phyloP scores from a whole-genome alignment of 768 basidiomycete species.

The Lentinula sp. region DNA sequence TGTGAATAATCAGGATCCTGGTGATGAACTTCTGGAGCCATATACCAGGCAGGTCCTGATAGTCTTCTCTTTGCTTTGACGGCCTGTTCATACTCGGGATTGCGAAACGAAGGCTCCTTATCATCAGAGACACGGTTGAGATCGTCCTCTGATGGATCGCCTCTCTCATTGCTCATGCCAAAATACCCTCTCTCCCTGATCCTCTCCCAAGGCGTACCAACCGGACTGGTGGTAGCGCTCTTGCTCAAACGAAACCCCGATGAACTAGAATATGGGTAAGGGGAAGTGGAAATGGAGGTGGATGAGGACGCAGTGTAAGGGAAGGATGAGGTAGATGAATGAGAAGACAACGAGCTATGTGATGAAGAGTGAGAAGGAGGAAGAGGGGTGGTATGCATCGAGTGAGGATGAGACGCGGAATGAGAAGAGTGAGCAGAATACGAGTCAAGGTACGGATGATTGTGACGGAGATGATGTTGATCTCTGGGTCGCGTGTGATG shows the following conservation, averaged over 20 bases:
- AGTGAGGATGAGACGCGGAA: background rate
- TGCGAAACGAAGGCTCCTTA: background rate
- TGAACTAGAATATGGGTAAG: background rate
- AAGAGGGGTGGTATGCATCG: background rate
- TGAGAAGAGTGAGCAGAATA: background rate
- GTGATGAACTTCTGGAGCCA: background rate
- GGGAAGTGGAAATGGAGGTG: slow-evolving; percentile 7
- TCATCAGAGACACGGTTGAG: background rate
- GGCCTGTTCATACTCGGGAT: background rate
- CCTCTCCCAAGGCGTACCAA: slow-evolving; percentile 30
- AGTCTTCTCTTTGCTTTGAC: background rate
- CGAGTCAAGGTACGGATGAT: background rate
- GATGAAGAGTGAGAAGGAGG: slow-evolving; percentile 2
- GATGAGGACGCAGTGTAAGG: slow-evolving; percentile 13
- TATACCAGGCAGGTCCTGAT: slow-evolving; percentile 3
- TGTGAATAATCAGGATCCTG: background rate
- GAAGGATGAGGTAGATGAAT: slow-evolving; percentile 2
- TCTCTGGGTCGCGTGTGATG: slow-evolving; percentile 1
- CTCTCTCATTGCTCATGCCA: slow-evolving; percentile 31
- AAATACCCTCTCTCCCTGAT: slow-evolving; percentile 35
- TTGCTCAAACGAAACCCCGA: slow-evolving; percentile 35
- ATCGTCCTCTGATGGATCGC: slow-evolving; percentile 13
- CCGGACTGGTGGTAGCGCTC: slow-evolving; percentile 65
- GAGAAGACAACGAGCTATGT: slow-evolving; percentile 2
- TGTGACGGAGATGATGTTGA: background rate